Percentiles rank a stretch among this genome's conserved stretches.
phyloP scores from a whole-genome alignment of 768 basidiomycete species.

The Mycena amicta region DNA sequence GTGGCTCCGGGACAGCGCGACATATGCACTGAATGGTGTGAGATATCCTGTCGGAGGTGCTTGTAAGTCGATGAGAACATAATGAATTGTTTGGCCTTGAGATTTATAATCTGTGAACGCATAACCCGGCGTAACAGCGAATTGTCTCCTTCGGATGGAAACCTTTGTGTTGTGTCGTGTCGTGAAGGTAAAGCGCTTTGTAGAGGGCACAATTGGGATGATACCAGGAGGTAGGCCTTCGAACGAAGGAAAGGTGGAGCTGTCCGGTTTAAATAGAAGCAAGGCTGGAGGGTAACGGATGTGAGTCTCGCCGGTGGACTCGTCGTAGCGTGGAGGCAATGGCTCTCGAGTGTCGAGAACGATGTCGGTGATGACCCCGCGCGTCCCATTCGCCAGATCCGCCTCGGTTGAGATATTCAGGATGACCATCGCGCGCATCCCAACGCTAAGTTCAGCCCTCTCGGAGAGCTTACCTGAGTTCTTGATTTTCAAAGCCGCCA shows the following conservation, averaged over 20 bases:
- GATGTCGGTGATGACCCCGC: conserved; percentile 1
- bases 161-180: background rate
- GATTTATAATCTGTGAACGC: background rate
- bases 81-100: background rate
- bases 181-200: background rate
- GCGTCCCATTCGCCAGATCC: conserved; percentile 6
- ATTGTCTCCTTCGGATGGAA: background rate
- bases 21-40: background rate
- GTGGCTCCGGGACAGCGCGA: background rate
- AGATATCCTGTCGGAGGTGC: background rate
- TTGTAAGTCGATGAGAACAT: background rate
- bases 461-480: background rate
- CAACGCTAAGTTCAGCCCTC: background rate
- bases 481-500: background rate
- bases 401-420: conserved; percentile 3
- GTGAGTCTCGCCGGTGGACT: background rate
- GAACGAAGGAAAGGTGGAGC: background rate
- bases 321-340: background rate
- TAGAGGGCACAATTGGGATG: background rate
- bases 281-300: background rate
- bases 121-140: background rate
- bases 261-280: background rate
- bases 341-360: background rate
- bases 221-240: background rate
- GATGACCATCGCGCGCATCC: conserved; percentile 7